Conservation (phyloP, 2,329 filamentous ascomycete genomes). For the Hymenoscyphus fructigenus region DNA sequence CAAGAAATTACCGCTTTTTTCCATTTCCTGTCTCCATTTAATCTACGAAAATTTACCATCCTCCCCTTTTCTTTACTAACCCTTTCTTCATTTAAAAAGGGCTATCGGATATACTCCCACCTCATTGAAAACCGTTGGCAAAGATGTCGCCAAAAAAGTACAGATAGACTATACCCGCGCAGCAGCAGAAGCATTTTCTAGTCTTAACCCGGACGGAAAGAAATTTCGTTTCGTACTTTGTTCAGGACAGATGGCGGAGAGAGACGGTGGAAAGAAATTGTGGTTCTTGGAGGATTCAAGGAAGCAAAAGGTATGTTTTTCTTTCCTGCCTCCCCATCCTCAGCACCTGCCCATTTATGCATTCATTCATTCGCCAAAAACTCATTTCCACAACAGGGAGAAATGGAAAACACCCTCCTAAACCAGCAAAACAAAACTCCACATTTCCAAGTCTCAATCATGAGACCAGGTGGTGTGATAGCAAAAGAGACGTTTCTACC, state of each 20-base stretch:
- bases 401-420: conserved; percentile 32
- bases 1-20: no score
- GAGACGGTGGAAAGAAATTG: conserved; percentile 40
- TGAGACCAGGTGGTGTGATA: conserved; percentile 14
- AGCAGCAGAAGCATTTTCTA: conserved; percentile 35
- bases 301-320: conserved; percentile 30
- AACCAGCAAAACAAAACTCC: conserved; percentile 24
- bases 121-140: conserved; percentile 28
- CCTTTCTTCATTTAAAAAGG: conserved; percentile 1
- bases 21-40: no score
- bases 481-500: conserved; percentile 11
- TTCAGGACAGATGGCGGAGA: conserved; percentile 40
- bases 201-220: conserved; percentile 24
- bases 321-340: no score
- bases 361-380: no score
- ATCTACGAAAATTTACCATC: not conserved
- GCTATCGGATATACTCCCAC: conserved; percentile 21
- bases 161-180: conserved; percentile 38
- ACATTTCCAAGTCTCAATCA: conserved; percentile 27
- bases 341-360: no score
- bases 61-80: no score
- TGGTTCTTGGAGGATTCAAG: conserved; percentile 38
- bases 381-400: no score
- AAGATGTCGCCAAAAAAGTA: conserved; percentile 31
- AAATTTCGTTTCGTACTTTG: conserved; percentile 46